A percentile compares a stretch with the other conserved stretches of the same genome.
Conservation (phyloP, 140 eudicot species). For the Ambrosia hybrid region DNA sequence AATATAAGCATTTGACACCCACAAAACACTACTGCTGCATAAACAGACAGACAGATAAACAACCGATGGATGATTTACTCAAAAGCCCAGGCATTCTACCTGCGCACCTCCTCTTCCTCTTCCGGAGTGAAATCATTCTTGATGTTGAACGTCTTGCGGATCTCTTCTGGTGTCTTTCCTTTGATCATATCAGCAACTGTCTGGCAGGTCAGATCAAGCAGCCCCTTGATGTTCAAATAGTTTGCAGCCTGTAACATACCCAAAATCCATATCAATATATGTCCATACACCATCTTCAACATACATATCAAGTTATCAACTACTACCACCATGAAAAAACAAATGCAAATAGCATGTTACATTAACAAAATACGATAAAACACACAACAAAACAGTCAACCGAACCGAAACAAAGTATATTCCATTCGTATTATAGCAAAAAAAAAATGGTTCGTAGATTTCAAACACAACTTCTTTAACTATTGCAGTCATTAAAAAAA, state of each 20-base stretch:
- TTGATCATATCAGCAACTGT: conserved; percentile 90
- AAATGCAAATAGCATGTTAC: neutral
- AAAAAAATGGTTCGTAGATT: neutral
- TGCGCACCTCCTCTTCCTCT: conserved; percentile 82
- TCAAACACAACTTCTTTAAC: neutral
- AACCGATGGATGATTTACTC: conserved; percentile 34
- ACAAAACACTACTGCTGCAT: conserved; percentile 17
- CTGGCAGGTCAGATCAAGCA: conserved; percentile 78
- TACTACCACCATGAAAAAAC: neutral
- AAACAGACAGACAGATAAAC: neutral
- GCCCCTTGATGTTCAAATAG: conserved; percentile 68
- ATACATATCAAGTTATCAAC: neutral
- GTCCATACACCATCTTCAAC: neutral
- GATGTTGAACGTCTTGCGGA: conserved; percentile 73
- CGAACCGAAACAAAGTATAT: neutral
- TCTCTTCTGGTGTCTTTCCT: conserved; percentile 88
- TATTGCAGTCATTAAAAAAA: too few relatives aligned
- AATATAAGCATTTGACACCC: conserved; percentile 7
- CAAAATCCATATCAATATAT: neutral
- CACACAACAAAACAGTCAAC: neutral
- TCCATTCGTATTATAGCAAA: neutral
- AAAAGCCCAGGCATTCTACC: conserved; percentile 89
- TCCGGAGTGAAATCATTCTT: conserved; percentile 80
- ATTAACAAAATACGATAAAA: too few relatives aligned
- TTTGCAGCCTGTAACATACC: conserved; percentile 61